Base-by-base conservation (phyloP, 495 filamentous ascomycete genomes). In the Viridothelium virens region DNA sequence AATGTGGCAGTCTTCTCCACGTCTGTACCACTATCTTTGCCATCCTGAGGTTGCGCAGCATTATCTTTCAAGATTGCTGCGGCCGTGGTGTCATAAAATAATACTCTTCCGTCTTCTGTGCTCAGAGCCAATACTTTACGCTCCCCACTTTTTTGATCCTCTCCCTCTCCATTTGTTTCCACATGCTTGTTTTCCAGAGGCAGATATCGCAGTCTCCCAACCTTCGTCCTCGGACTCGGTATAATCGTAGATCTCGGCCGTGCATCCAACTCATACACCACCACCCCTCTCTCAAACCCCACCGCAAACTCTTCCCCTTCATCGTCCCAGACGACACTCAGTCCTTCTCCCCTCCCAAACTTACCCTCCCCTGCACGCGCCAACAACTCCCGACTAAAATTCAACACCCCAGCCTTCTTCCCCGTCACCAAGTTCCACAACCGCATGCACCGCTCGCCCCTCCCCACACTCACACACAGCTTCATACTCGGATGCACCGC, bases 371-470 rank as follows among this genome's bases (percentile, higher is more conserved):
- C 90, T n/a, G n/a, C 48, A 44, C 87, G 83, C 56, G 80, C 77
- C 65, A 96, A 76, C 66, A 89, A 79, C 1, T 86, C 83, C 66
- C 81, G 80, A 68, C 80, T 83, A 70, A 97, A 97, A 72, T 89
- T 93, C 70, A 97, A 76, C 56, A 96, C 92, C 18, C 91, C 90
- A 18, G 91, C 91, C 76, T 96, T 97, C 80, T 91, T 95, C 2
- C 92, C 95, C 37, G 94, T 97, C 71, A 96, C 91, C 62, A 99
- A 73, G 71, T 99, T 97, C 94, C 94, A 99, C 67, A 97, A 78
- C 68, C 94, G 80, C 89, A 99, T 92, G 70, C 86, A 91, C 63
- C 85, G 83, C 80, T 97, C 95, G 48, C 92, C 92, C 67, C 86
- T 89, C 37, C 89, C 86, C 3, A 97, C 92, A 71, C 85, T 92